A percentile compares a stretch with the other conserved stretches of the same genome.
phyloP scores from a whole-genome alignment of 2,329 filamentous ascomycete genomes.

The Fusarium setosum region DNA sequence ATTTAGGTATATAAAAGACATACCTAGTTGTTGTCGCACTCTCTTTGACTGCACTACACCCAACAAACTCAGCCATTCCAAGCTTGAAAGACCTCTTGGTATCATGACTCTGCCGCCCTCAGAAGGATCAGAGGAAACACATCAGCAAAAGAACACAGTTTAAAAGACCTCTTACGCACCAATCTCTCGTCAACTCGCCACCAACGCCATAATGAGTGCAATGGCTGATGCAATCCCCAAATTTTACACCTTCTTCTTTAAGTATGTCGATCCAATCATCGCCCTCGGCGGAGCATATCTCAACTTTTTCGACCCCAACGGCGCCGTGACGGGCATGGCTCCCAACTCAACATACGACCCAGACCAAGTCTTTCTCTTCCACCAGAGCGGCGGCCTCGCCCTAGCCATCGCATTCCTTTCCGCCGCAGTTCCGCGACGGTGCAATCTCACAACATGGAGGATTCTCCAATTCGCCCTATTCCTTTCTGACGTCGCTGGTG shows the following conservation, averaged over 20 bases:
- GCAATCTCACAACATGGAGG: conserved; percentile 5
- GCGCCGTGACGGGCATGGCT: conserved; percentile 14
- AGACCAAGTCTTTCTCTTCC: conserved; percentile 15
- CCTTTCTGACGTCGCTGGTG: conserved; percentile 8
- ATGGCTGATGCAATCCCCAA: background rate
- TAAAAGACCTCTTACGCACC: no score
- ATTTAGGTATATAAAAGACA: no score
- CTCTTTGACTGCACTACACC: no score
- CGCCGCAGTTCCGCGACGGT: conserved; percentile 1
- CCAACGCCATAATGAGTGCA: background rate
- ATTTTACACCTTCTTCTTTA: conserved; percentile 16
- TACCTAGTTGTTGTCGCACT: no score
- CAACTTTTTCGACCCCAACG: conserved; percentile 8
- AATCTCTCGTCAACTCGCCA: no score
- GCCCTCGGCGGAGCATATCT: conserved; percentile 14
- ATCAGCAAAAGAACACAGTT: no score
- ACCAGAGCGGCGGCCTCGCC: conserved; percentile 17
- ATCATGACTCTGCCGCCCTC: no score
- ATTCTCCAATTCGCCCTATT: conserved; percentile 11
- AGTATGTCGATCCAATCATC: conserved; percentile 8
- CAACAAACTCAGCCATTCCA: no score
- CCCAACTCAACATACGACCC: conserved; percentile 11
- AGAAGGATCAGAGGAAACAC: no score
- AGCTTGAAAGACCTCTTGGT: no score
- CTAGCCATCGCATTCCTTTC: conserved; percentile 7